Evolutionary conservation across 768 basidiomycete species (phyloP), one percentile per base, ranked within the genome.

Genomic region (Hebeloma cylindrosporum): DNA sequence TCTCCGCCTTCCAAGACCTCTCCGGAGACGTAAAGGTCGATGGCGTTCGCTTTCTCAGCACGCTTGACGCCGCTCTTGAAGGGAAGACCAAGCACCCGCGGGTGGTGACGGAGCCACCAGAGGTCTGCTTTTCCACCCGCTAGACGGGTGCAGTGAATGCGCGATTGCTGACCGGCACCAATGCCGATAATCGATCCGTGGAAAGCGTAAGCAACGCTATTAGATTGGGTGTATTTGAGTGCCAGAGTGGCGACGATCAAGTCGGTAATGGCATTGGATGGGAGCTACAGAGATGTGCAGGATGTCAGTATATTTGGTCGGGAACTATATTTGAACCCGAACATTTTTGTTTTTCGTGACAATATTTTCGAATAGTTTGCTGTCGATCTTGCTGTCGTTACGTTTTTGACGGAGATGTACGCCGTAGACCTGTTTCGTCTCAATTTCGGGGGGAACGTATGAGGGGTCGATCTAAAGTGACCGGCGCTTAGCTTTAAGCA

Each of bases 91-190:
- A 97, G 85, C 32, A 96, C 95, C 34, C 88, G 85, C 1, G 94
- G 86, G 69, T 98, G 93, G 72, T 98, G 93, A 9, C 96, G 85
- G 43, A 98, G 77, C 95, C 96, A 98, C 96, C 96, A 99, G 53
- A 93, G 78, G 69, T 99, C 96, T n/a, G 95, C 93, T 69, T 99
- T 98, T 40, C 85, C 81, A 3, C 96, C 96, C 2, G 96, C 96
- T 33, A 99, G 84, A 22, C 96, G 89, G 11, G 96, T 99, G 71
- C 96, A 99, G 73, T 99, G 96, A 61, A 99, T 99, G 29, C 96
- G 89, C 4, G 95, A 98, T 64, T 98, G 96, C 61, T 98, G 96
- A 9, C 95, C 96, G 0, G 96, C 96, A 25, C 96, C 96, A 35
- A 97, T 85, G 35, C 95, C 96, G 56, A 99, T 79, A 63, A 95